phyloP scores from a whole-genome alignment of 176 grass and related monocot species.

The Eleusine indica region DNA sequence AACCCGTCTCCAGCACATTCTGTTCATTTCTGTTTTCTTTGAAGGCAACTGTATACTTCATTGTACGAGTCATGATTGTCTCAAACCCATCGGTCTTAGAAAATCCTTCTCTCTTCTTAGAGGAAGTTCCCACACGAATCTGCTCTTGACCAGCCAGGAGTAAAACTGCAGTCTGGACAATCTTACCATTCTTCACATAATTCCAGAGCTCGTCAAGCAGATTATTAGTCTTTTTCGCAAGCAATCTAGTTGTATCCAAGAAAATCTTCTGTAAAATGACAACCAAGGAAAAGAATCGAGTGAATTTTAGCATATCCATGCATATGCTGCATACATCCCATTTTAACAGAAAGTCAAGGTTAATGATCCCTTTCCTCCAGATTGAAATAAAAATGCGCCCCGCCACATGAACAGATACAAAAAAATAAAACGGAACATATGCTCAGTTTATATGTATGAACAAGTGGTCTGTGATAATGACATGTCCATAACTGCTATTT shows the following conservation, averaged over 20 bases:
- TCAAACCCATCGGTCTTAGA: too few relatives aligned
- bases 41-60: too few relatives aligned
- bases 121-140: neutral
- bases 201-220: constrained; percentile 17
- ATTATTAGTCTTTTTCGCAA: constrained; percentile 17
- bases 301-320: neutral
- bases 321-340: neutral
- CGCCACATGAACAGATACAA: too few relatives aligned
- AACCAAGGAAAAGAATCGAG: neutral
- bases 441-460: too few relatives aligned
- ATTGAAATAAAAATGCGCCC: too few relatives aligned
- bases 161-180: constrained; percentile 15
- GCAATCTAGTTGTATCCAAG: constrained; percentile 14
- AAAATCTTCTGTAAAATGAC: constrained; percentile 3
- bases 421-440: neutral
- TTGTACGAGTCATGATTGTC: too few relatives aligned
- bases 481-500: neutral
- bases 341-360: too few relatives aligned
- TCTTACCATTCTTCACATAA: neutral
- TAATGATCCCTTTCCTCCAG: too few relatives aligned
- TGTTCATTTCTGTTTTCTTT: too few relatives aligned
- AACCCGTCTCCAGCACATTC: too few relatives aligned
- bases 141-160: neutral
- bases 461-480: too few relatives aligned
- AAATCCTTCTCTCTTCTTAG: neutral